A percentile compares a stretch with the other conserved stretches of the same genome.
Conservation (phyloP, 495 filamentous ascomycete species). For the Viridothelium virens region DNA sequence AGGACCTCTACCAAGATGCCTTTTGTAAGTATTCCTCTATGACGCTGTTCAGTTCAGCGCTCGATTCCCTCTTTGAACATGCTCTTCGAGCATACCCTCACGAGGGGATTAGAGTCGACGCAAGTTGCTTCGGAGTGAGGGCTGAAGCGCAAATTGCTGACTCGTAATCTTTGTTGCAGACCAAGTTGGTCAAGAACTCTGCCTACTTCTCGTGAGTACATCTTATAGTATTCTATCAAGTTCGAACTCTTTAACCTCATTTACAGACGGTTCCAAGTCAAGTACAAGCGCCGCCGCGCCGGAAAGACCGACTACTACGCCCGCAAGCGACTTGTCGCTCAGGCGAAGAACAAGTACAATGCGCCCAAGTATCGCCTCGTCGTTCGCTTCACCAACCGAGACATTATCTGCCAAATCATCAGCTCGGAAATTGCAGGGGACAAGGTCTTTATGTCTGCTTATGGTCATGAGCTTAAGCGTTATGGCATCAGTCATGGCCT, state of each 20-base stretch:
- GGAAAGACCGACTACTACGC: slow-evolving; percentile 99
- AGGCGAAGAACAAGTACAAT: slow-evolving; percentile 99
- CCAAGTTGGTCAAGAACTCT: slow-evolving; percentile 92
- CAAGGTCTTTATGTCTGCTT: slow-evolving; percentile 88
- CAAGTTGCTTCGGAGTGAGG: slow-evolving; percentile 89
- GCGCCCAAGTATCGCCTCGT: slow-evolving; percentile 99
- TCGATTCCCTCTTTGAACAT: not conserved
- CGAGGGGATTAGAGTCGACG: slow-evolving; percentile 57
- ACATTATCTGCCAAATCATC: slow-evolving; percentile 97
- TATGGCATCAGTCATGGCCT: slow-evolving; percentile 97
- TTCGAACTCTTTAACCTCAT: slow-evolving; percentile 13
- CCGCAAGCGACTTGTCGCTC: slow-evolving; percentile 97
- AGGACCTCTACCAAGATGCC: slow-evolving; percentile 30
- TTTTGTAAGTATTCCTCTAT: slow-evolving; percentile 34
- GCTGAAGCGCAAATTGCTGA: slow-evolving; percentile 99
- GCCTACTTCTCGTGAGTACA: slow-evolving; percentile 87
- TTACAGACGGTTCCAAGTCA: slow-evolving; percentile 91
- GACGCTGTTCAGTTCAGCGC: not conserved
- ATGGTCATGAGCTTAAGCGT: slow-evolving; percentile 93
- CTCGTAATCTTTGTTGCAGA: slow-evolving; percentile 64
- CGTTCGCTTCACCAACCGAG: slow-evolving; percentile 99
- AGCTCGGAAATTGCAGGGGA: slow-evolving; percentile 94
- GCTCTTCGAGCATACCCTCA: slow-evolving; percentile 1
- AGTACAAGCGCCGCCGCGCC: slow-evolving; percentile 93
- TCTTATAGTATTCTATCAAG: slow-evolving; percentile 16